Conservation (phyloP, 345 rosid species). For the Mallotus nudiflorus region DNA sequence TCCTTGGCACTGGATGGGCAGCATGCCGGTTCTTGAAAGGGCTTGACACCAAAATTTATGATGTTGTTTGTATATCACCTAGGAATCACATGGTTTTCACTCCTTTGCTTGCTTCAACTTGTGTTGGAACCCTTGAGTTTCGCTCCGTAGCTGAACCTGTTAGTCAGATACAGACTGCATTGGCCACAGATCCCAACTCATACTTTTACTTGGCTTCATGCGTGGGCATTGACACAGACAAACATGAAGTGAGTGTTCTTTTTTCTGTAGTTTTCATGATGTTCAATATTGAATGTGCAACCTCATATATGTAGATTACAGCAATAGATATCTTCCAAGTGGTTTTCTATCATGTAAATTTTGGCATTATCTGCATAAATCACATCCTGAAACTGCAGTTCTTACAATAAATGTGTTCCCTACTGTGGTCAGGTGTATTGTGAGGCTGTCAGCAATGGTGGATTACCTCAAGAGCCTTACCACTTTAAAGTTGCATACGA, state of each 20-base stretch:
- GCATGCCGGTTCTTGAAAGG: constrained; percentile 79
- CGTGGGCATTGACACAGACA: constrained; percentile 56
- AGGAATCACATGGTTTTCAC: constrained; percentile 89
- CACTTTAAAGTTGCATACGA: constrained; percentile 84
- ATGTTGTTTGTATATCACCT: constrained; percentile 70
- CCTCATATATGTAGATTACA: too few species aligned
- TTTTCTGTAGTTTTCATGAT: not conserved
- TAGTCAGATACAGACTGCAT: constrained; percentile 71
- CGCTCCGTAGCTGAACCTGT: constrained; percentile 91
- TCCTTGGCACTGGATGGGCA: constrained; percentile 81
- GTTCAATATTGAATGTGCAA: too few species aligned
- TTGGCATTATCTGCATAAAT: not conserved
- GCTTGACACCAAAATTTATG: constrained; percentile 51
- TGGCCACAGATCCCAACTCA: constrained; percentile 69
- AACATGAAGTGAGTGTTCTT: constrained; percentile 59
- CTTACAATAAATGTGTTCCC: constrained; percentile 2
- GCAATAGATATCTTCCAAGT: too few species aligned
- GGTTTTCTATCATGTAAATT: not conserved
- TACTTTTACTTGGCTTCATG: constrained; percentile 88
- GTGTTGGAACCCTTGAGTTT: constrained; percentile 84
- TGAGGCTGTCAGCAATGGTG: constrained; percentile 59
- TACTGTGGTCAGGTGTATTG: constrained; percentile 62
- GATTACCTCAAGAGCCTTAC: constrained; percentile 58
- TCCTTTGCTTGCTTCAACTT: constrained; percentile 76
- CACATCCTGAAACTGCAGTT: not conserved